Evolutionary conservation across 495 filamentous ascomycete genomes (phyloP), one percentile per base, ranked within the genome.

Genomic region (Talaromyces wortmannii): DNA sequence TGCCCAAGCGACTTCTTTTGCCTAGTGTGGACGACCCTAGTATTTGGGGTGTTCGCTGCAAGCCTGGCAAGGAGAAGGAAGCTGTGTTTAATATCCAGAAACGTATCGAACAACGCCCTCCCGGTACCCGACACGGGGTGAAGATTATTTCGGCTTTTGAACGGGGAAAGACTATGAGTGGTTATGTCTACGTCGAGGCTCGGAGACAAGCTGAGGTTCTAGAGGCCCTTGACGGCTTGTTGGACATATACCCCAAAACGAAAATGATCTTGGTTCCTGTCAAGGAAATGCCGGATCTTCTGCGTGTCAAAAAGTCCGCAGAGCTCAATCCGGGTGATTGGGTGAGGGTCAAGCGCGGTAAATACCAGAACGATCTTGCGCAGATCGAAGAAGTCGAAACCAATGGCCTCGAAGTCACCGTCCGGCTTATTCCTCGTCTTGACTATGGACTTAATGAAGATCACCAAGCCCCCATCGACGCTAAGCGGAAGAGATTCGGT

Each of bases 161-260:
- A 68, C 85, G 92, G 48, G 89, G 85, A 49, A 85, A 85, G 32
- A 78, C 85, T 18, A 95, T 97, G 89, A 83, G 87, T 61, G 95
- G 95, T 33, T 92, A 92, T 70, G 83, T 99, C 64, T 99, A 97
- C 71, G 84, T 97, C 40, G 95, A 99, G 70, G 91, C 94, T 11
- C 82, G 83, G 59, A 79, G 89, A 50, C 88, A 92, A 64, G 85
- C 87, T 44, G 94, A 97, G 67, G 86, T 99, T 52, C 72, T 91
- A 68, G 71, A 83, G 8, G 88, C 88, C 5, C 73, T 94, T 32
- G 88, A 96, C 47, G 89, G 86, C 7, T 81, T 97, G 59, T 82
- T 86, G 54, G 88, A 92, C 65, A 85, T 90, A 30, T 98, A 96
- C 64, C 87, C 90, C 15, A 78, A 89, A 47, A 84, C 83, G 29